phyloP scores from a whole-genome alignment of 129 eudicot species.

The Kitagawia praeruptora region DNA sequence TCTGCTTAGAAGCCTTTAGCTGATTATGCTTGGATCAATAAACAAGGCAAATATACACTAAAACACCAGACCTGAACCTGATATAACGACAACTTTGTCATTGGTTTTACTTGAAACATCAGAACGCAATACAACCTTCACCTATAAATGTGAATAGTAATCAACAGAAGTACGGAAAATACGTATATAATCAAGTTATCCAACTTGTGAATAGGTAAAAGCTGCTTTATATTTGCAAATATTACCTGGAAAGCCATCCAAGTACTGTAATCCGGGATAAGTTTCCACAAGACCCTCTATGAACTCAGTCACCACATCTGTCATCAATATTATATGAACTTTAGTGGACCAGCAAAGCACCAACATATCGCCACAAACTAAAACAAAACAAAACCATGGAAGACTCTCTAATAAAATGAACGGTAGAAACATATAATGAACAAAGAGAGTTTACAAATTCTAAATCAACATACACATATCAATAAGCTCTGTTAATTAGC shows the following conservation, averaged over 20 bases:
- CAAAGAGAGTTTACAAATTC: too few species aligned
- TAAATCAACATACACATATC: too few species aligned
- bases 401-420: too few species aligned
- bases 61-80: conserved; percentile 56
- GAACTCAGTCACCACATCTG: conserved; percentile 97
- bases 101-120: conserved; percentile 58
- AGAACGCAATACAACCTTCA: conserved; percentile 90
- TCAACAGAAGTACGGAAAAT: conserved; percentile 9
- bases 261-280: conserved; percentile 91
- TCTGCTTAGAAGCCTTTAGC: too few species aligned
- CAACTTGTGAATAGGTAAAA: background rate
- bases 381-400: too few species aligned
- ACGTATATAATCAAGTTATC: background rate
- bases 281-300: conserved; percentile 97
- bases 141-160: conserved; percentile 28
- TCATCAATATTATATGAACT: conserved; percentile 8
- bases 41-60: background rate
- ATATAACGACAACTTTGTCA: conserved; percentile 90
- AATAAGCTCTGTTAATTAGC: too few species aligned
- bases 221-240: background rate
- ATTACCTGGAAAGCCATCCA: conserved; percentile 93
- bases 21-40: too few species aligned
- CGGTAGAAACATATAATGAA: too few species aligned
- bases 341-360: too few species aligned
- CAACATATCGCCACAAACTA: too few species aligned